phyloP scores from a whole-genome alignment of 352 stramenopile genomes.

The Phytophthora gonapodyides region DNA sequence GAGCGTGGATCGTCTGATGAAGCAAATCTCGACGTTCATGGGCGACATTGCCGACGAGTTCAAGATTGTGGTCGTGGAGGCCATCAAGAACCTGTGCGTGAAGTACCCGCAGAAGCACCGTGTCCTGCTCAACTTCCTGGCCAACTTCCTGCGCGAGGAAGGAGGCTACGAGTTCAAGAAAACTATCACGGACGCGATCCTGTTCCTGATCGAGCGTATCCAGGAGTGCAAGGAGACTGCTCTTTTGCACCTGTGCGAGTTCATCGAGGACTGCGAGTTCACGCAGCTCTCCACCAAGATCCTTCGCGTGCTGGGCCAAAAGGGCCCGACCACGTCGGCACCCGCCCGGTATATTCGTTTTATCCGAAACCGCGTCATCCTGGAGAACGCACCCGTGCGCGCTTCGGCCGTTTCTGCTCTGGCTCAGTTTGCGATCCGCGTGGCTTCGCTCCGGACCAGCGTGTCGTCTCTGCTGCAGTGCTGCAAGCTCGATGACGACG shows the following conservation, averaged over 20 bases:
- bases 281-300: slow-evolving; percentile 93
- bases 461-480: slow-evolving; percentile 96
- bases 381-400: slow-evolving; percentile 97
- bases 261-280: slow-evolving; percentile 98
- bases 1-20: slow-evolving; percentile 96
- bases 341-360: slow-evolving; percentile 99
- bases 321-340: slow-evolving; percentile 93
- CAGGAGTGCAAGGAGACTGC: slow-evolving; percentile 97
- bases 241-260: slow-evolving; percentile 99
- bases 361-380: slow-evolving; percentile 99
- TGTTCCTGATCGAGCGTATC: slow-evolving; percentile 97
- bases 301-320: slow-evolving; percentile 94
- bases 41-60: slow-evolving; percentile 99
- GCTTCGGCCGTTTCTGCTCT: slow-evolving; percentile 97
- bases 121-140: slow-evolving; percentile 97
- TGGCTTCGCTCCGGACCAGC: slow-evolving; percentile 92
- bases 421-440: slow-evolving; percentile 95
- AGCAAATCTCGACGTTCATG: slow-evolving; percentile 99
- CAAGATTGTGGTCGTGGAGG: slow-evolving; percentile 98
- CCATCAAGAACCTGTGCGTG: slow-evolving; percentile 97
- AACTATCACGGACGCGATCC: slow-evolving; percentile 97
- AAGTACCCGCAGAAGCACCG: slow-evolving; percentile 99
- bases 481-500: slow-evolving; percentile 96
- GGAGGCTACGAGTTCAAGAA: slow-evolving; percentile 99
- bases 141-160: slow-evolving; percentile 96